phyloP scores from a whole-genome alignment of 192 early-diverging fungal species.

The Backusella psychrophila region DNA sequence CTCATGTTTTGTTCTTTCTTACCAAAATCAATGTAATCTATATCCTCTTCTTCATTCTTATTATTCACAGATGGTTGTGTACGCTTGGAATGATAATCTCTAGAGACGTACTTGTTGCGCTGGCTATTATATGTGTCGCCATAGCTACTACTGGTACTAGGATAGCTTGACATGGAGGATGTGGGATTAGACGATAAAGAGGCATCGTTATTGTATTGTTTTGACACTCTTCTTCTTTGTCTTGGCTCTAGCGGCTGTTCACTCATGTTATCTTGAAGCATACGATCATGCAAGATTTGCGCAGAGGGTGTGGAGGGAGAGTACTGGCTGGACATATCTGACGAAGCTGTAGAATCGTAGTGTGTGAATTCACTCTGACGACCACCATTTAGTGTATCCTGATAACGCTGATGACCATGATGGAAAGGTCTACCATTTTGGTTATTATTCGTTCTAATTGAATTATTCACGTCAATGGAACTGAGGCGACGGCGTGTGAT shows the following conservation, averaged over 20 bases:
- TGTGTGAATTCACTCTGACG: neutral
- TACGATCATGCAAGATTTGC: slow-evolving; percentile 11
- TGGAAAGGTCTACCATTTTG: neutral
- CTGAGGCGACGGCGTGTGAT: neutral
- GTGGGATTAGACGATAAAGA: neutral
- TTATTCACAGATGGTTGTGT: neutral
- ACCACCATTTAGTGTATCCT: neutral
- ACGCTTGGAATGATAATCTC: neutral
- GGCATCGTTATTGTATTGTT: neutral
- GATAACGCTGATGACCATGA: neutral
- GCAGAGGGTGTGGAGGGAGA: neutral
- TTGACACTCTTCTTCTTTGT: neutral
- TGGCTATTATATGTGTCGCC: neutral
- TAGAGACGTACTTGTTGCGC: neutral
- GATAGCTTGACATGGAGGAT: neutral
- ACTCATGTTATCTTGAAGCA: neutral
- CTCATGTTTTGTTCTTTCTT: neutral
- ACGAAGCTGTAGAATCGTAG: neutral
- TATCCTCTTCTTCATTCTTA: neutral
- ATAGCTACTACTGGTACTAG: neutral
- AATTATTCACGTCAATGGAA: neutral
- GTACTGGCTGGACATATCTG: neutral
- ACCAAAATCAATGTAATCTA: slow-evolving; percentile 15
- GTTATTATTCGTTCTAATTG: neutral
- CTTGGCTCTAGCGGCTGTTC: neutral